These are phyloP conservation scores for Nidularia sp. DNA, from an alignment of 768 basidiomycete species.

Conservation along the genomic window DNA sequence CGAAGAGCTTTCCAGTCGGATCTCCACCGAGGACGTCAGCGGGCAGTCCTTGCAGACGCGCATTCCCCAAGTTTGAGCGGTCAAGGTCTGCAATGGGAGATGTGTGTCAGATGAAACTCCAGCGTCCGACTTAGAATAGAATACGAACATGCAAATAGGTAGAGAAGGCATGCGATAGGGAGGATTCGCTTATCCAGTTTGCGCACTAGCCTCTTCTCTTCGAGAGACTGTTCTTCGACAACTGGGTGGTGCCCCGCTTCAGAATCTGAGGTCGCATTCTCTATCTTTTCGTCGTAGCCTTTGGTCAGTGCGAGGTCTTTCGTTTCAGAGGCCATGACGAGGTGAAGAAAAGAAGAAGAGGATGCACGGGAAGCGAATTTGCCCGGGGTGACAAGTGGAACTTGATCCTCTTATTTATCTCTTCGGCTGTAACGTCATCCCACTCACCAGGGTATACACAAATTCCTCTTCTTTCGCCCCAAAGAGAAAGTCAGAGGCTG, in stretches of 20 bases:
- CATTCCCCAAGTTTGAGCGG: constrained; percentile 77
- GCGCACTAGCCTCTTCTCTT: constrained; percentile 52
- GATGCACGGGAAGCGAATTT: constrained; percentile 3
- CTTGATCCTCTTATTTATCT: neutral
- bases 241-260: constrained; percentile 5
- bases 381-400: neutral
- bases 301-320: constrained; percentile 7
- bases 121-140: neutral
- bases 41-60: constrained; percentile 68
- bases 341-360: constrained; percentile 2
- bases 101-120: neutral
- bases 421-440: neutral
- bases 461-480: constrained; percentile 10
- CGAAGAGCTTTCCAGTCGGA: constrained; percentile 63
- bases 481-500: constrained; percentile 11
- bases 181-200: constrained; percentile 67
- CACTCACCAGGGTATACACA: constrained; percentile 21
- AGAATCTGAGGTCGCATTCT: constrained; percentile 10
- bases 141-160: constrained; percentile 70
- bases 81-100: constrained; percentile 41
- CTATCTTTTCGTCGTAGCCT: constrained; percentile 25
- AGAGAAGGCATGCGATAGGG: constrained; percentile 69
- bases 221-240: constrained; percentile 20
- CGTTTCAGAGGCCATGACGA: neutral
- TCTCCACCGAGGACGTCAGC: constrained; percentile 65